Evolutionary conservation across 495 filamentous ascomycete species (phyloP).

Genomic region (Astrocystis sublimbata): DNA sequence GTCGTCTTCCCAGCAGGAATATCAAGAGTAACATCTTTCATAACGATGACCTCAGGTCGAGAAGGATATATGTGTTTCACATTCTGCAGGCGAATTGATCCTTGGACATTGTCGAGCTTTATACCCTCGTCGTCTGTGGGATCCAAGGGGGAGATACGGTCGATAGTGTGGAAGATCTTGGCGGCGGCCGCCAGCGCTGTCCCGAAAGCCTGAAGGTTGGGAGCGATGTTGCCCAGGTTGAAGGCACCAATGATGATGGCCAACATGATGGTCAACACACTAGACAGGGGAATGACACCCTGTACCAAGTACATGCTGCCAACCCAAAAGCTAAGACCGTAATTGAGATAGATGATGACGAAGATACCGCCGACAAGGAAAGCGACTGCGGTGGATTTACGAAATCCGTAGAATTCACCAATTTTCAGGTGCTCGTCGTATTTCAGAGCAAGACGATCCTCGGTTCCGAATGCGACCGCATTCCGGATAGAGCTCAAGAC

Average conservation of each 20-base stretch:
- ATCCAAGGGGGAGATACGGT: constrained; percentile 84
- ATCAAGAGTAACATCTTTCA: constrained; percentile 74
- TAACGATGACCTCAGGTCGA: constrained; percentile 82
- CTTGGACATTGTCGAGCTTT: constrained; percentile 69
- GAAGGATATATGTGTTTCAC: constrained; percentile 95
- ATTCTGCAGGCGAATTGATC: constrained; percentile 77
- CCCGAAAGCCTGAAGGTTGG: constrained; percentile 81
- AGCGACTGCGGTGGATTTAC: constrained; percentile 66
- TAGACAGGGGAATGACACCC: constrained; percentile 57
- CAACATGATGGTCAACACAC: constrained; percentile 79
- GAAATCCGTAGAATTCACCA: constrained; percentile 77
- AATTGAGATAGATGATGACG: constrained; percentile 80
- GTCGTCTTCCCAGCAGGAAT: constrained; percentile 86
- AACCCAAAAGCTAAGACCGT: constrained; percentile 94
- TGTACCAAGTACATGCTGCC: constrained; percentile 76
- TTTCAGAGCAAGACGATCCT: constrained; percentile 80
- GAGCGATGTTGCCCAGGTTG: constrained; percentile 83
- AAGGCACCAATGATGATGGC: constrained; percentile 90
- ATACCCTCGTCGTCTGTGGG: constrained; percentile 69
- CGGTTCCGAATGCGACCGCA: constrained; percentile 89
- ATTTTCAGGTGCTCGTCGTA: constrained; percentile 73
- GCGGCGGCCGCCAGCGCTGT: constrained; percentile 77
- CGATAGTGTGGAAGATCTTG: constrained; percentile 92
- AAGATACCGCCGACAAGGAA: constrained; percentile 84
- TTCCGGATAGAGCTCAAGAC: constrained; percentile 93